phyloP scores from a whole-genome alignment of 768 basidiomycete genomes.

The Inosperma sp. region DNA sequence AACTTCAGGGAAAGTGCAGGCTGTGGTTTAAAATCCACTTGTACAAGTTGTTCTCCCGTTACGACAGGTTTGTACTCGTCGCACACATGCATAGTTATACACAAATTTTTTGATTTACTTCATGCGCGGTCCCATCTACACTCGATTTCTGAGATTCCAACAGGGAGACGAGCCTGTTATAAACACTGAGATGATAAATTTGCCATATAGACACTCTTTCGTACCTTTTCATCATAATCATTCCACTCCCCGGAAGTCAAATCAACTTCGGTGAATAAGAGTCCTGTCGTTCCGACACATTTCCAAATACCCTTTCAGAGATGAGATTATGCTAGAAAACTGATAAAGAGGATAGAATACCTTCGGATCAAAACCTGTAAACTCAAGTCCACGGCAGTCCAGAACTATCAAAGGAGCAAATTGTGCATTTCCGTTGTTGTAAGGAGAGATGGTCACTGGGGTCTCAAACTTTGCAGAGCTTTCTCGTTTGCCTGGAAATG shows the following conservation, averaged over 20 bases:
- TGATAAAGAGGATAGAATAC: conserved; percentile 35
- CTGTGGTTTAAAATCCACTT: no score
- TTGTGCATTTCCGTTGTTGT: conserved; percentile 56
- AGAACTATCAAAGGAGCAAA: conserved; percentile 64
- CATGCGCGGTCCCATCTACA: conserved; percentile 66
- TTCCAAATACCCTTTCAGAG: conserved; percentile 66
- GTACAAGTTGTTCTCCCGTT: no score
- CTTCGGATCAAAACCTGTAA: conserved; percentile 68
- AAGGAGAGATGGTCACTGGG: conserved; percentile 46
- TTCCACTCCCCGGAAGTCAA: conserved; percentile 69
- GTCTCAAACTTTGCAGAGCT: conserved; percentile 76
- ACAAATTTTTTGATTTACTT: conserved; percentile 13
- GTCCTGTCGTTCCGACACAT: conserved; percentile 58
- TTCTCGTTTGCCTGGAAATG: conserved; percentile 59
- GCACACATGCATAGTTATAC: no score
- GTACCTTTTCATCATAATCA: conserved; percentile 89
- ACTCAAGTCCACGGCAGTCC: conserved; percentile 87
- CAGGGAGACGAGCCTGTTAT: conserved; percentile 55
- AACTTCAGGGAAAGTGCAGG: no score
- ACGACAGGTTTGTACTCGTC: no score
- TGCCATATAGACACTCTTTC: conserved; percentile 4
- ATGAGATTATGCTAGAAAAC: no score
- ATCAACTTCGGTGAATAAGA: conserved; percentile 61
- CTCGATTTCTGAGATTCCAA: conserved; percentile 64
- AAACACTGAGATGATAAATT: background rate